A percentile compares a stretch with the other conserved stretches of the same genome.
Conservation (phyloP, 2,329 filamentous ascomycete genomes). For the Cytospora paraplurivora region DNA sequence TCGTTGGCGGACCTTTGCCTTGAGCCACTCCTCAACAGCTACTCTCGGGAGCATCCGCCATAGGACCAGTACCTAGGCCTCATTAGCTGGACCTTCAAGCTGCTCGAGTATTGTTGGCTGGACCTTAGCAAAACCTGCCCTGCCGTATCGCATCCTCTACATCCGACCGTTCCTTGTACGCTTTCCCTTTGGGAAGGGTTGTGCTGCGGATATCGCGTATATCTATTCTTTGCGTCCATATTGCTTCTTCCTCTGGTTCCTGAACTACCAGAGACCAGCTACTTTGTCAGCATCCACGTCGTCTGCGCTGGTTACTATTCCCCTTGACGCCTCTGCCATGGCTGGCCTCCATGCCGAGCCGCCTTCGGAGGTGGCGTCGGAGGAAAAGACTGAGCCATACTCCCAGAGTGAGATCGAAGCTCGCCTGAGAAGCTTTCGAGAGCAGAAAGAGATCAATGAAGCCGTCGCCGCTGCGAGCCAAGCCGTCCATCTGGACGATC, state of each 20-base stretch:
- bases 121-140: neutral
- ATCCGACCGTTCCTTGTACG: neutral
- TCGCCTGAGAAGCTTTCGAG: slow-evolving; percentile 49
- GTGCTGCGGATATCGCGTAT: slow-evolving; percentile 10
- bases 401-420: slow-evolving; percentile 58
- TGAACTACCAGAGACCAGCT: slow-evolving; percentile 11
- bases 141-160: neutral
- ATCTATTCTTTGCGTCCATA: slow-evolving; percentile 16
- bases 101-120: neutral
- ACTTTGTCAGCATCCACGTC: slow-evolving; percentile 13
- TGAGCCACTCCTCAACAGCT: neutral
- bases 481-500: slow-evolving; percentile 55
- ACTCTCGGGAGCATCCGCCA: slow-evolving; percentile 18
- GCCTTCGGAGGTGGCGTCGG: slow-evolving; percentile 31
- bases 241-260: slow-evolving; percentile 27
- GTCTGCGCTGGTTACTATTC: slow-evolving; percentile 10
- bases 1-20: neutral
- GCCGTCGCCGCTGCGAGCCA: slow-evolving; percentile 40
- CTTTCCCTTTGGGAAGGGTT: neutral
- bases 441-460: slow-evolving; percentile 44
- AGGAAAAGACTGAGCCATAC: slow-evolving; percentile 61
- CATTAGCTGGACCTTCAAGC: neutral
- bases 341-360: slow-evolving; percentile 44
- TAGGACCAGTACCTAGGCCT: slow-evolving; percentile 2
- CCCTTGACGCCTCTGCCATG: slow-evolving; percentile 42